A percentile compares a stretch with the other conserved stretches of the same genome.
These are phyloP conservation scores for Solanum ossicruentum DNA, from an alignment of 257 asterid genomes.

Conservation along the genomic window DNA sequence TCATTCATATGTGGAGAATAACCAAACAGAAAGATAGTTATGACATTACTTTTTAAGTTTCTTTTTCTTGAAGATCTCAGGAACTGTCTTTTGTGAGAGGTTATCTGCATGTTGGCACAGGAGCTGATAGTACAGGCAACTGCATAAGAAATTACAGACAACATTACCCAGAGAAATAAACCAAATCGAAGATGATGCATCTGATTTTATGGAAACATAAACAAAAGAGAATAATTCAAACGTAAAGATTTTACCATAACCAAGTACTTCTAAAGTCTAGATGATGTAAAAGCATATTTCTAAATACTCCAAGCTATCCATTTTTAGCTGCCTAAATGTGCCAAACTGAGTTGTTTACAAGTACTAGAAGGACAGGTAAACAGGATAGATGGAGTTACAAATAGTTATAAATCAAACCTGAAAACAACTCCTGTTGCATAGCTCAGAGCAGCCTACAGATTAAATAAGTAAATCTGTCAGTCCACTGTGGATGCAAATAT, in stretches of 20 bases:
- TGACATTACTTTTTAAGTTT: slow-evolving; percentile 48
- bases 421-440: slow-evolving; percentile 24
- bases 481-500: not conserved
- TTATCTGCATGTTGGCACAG: slow-evolving; percentile 78
- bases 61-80: slow-evolving; percentile 61
- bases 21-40: not conserved
- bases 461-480: slow-evolving; percentile 4
- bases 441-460: slow-evolving; percentile 27
- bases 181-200: not conserved
- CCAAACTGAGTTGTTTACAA: not conserved
- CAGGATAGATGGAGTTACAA: not conserved
- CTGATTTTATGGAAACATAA: not conserved
- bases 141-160: slow-evolving; percentile 17
- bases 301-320: not conserved
- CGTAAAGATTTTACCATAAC: not conserved
- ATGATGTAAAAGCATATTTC: not conserved
- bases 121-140: slow-evolving; percentile 83
- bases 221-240: not conserved
- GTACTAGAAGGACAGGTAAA: not conserved
- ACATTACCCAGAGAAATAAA: not conserved
- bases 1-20: not conserved
- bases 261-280: not conserved
- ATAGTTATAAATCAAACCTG: slow-evolving; percentile 11
- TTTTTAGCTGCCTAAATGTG: not conserved
- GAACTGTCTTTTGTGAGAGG: slow-evolving; percentile 55